Base-by-base conservation (phyloP, 2,329 filamentous ascomycete genomes). In the Pseudocercospora macadamiae region DNA sequence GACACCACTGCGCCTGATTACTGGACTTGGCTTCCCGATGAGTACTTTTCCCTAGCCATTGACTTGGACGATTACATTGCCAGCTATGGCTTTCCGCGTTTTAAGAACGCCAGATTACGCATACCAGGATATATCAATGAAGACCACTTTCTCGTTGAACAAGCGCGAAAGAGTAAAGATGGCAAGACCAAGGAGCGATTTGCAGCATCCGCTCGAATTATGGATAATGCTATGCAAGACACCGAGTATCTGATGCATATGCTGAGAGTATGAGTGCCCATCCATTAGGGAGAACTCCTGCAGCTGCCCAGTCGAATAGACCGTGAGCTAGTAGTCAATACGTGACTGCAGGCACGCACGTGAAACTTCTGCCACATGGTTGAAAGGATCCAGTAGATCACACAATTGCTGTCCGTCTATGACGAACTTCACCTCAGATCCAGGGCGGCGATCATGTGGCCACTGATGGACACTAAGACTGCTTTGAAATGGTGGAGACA, bases 141-240 rank as follows among this genome's bases (percentile, higher is more conserved):
- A n/a, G 6, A 49, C 23, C 45, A 49, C n/a, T 14, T 12, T 3
- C 28, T 34, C n/a, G 25, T 49, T 4, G 9, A 18, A 4, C 47
- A 49, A 49, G 25, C 47, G 26, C 47, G 8, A 32, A 21, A 26
- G 47, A 30, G 47, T 14, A 28, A 4, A 12, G 26, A 21, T 32
- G 47, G 47, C 14, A 49, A 34, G 28, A 49, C 47, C n/a, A 47
- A 47, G n/a, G 42, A 47, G 42, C 19, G 23, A 18, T 47, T 47
- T n/a, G 42, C n/a, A 7, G 42, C 42, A n/a, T 23, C 42, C 9
- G 21, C 23, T 7, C 19, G 42, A 19, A 26, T 47, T n/a, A 8
- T 47, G 10, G 42, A 26, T 9, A 18, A 47, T 47, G 42, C 42
- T 6, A 47, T 47, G 42, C 42, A 47, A 14, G 42, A 47, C 26